phyloP scores from a whole-genome alignment of 176 grass and related monocot genomes.

The Oryza punctata region DNA sequence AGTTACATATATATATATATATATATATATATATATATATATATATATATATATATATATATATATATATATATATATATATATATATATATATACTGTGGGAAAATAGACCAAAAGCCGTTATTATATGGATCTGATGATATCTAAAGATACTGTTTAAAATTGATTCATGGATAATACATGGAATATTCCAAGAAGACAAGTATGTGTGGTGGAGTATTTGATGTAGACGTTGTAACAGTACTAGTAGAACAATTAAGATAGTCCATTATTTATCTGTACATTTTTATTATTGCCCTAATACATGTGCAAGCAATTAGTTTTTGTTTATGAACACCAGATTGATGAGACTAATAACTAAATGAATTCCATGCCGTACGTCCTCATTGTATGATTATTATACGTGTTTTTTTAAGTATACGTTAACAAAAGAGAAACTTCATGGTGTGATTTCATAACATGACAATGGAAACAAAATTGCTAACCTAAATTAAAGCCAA shows the following conservation, averaged over 20 bases:
- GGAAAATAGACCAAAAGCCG: neutral
- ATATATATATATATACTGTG: neutral
- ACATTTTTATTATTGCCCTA: neutral
- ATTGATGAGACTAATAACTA: neutral
- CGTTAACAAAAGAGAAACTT: neutral
- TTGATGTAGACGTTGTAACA: slow-evolving; percentile 49
- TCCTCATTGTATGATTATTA: neutral
- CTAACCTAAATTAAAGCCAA: neutral
- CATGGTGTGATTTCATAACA: neutral
- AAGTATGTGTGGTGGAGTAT: slow-evolving; percentile 26
- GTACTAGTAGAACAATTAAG: neutral
- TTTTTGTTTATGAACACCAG: neutral
- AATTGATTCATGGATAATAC: neutral
- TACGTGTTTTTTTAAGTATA: neutral
- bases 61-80: no score
- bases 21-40: no score
- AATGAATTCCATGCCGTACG: neutral
- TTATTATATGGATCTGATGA: neutral
- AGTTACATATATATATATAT: neutral
- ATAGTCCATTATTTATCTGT: neutral
- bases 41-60: no score
- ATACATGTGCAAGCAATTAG: neutral
- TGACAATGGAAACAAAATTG: no score
- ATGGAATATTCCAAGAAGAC: slow-evolving; percentile 34
- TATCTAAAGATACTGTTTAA: slow-evolving; percentile 12